Evolutionary conservation across 2,329 filamentous ascomycete species (phyloP).

Genomic region (Tolypocladium ovalisporum): DNA sequence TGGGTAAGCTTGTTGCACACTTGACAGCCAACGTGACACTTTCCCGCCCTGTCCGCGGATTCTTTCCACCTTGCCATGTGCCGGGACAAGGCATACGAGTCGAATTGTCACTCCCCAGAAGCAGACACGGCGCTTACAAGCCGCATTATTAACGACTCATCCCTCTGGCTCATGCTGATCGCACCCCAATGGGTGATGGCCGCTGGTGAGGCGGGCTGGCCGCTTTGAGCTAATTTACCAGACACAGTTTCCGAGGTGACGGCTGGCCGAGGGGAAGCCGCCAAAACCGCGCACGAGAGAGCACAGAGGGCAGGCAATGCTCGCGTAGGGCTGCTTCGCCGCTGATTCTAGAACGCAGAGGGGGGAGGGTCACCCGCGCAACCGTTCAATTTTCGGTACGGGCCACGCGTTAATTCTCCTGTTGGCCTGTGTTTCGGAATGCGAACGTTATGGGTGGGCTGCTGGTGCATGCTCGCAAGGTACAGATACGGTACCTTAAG

Average conservation of each 20-base stretch:
- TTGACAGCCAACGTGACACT: background rate
- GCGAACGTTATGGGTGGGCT: background rate
- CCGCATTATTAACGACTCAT: background rate
- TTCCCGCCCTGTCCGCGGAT: background rate
- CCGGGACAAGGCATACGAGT: background rate
- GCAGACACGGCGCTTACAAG: background rate
- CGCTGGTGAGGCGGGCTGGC: background rate
- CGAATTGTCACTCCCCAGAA: background rate
- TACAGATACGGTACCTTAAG: too few relatives aligned
- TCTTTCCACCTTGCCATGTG: background rate
- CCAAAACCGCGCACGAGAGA: background rate
- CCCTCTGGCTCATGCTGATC: background rate
- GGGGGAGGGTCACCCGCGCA: background rate
- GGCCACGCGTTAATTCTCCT: background rate
- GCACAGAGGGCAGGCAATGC: background rate
- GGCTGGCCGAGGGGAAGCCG: background rate
- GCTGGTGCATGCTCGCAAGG: background rate
- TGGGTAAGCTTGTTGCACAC: background rate
- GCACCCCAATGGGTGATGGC: background rate
- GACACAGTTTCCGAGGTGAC: background rate
- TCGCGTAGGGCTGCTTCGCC: background rate
- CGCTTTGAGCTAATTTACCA: background rate
- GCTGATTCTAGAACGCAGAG: background rate
- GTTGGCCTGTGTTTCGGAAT: background rate
- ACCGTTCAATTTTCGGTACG: background rate